Evolutionary conservation across 306 rosid genomes (phyloP), one percentile per base, ranked within the genome.

Genomic region (Vachellia pachyceras): DNA sequence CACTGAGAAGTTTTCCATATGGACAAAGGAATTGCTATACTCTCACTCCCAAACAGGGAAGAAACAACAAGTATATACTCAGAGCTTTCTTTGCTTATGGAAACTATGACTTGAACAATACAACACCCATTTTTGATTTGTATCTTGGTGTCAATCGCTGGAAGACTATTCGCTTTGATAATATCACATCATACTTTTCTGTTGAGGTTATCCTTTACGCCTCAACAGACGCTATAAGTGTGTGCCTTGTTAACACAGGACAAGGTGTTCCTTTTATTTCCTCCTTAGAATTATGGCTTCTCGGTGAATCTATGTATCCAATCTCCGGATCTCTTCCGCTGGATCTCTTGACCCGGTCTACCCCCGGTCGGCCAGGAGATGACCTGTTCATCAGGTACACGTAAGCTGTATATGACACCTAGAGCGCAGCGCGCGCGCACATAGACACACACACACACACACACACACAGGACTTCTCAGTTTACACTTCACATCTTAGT

Each of bases 1-100:
- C 80, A 7, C 8, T 88, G 5, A 88, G 97, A 85, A 84, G 85
- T 39, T 90, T 92, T 33, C 36, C n/a, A n/a, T n/a, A n/a, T n/a
- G n/a, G n/a, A n/a, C n/a, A n/a, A n/a, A n/a, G n/a, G n/a, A n/a
- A n/a, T 39, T 92, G 97, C 79, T 92, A 87, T 79, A 75, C 70
- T 11, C 75, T 90, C 45, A 82, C 54, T 10, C 87, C 88, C 0
- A 79, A 80, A 7, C 55, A 69, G 8, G 89, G 80, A 0, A 83
- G 41, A 57, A 73, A 82, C 46, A 80, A 36, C 71, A 86, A 57
- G 0, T 89, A 83, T 45, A 45, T 90, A 22, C 83, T 92, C 14
- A 69, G 90, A 67, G 90, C 92, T 49, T 10, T 58, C 6, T 58
- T 20, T 10, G 14, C 35, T n/a, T 22, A 57, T 87, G 1, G 35